Conservation (phyloP, 2,329 filamentous ascomycete species). For the Plectosphaerella plurivora region DNA sequence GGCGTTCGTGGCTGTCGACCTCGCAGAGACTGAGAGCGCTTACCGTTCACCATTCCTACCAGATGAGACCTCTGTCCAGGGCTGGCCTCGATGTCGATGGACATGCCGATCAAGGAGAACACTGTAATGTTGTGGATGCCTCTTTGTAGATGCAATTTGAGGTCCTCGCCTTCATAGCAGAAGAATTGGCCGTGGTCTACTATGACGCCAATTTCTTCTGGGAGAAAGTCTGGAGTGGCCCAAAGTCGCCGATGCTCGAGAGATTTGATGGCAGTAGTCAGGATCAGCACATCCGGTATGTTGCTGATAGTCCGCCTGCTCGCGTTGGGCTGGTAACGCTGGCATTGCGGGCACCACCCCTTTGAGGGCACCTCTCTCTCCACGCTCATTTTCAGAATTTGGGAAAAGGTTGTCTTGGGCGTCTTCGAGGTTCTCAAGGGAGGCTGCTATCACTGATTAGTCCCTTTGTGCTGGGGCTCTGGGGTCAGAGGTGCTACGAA, state of each 20-base stretch:
- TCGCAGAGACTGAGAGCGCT: background rate
- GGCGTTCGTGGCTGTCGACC: too few species aligned
- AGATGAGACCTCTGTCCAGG: constrained; percentile 86
- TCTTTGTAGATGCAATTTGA: constrained; percentile 73
- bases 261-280: constrained; percentile 74
- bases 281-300: constrained; percentile 79
- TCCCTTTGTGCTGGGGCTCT: background rate
- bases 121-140: constrained; percentile 78
- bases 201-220: constrained; percentile 89
- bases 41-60: constrained; percentile 85
- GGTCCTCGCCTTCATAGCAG: constrained; percentile 89
- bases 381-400: constrained; percentile 87
- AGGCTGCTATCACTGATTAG: constrained; percentile 35
- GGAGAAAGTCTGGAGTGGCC: constrained; percentile 86
- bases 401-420: constrained; percentile 69
- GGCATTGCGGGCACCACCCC: constrained; percentile 90
- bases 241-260: constrained; percentile 76
- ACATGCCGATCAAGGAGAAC: constrained; percentile 87
- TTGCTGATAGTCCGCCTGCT: constrained; percentile 80
- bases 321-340: constrained; percentile 81
- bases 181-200: constrained; percentile 88
- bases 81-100: constrained; percentile 82
- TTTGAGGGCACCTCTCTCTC: constrained; percentile 84
- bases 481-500: constrained; percentile 13
- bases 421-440: constrained; percentile 43